A percentile compares a stretch with the other conserved stretches of the same genome.
Evolutionary conservation across 768 basidiomycete genomes (phyloP).

Genomic region (Amanita molliuscula): DNA sequence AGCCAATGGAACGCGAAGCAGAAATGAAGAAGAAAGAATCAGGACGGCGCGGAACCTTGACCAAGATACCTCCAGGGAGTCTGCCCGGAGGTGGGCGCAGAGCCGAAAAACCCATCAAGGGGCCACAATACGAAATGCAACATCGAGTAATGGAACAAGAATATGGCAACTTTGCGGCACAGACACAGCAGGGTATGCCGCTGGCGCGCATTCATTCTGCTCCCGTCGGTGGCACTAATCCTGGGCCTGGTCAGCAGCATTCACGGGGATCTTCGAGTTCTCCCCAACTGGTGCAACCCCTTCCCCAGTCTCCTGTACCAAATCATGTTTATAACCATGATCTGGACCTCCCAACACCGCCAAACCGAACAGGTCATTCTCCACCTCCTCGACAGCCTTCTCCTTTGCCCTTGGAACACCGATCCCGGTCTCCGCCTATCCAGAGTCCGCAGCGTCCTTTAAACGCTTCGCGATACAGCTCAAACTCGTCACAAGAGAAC

Average conservation of each 20-base stretch:
- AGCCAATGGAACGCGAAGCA: constrained; percentile 34
- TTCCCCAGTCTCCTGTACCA: constrained; percentile 17
- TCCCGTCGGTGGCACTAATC: constrained; percentile 13
- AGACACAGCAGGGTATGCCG: constrained; percentile 19
- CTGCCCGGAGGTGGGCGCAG: constrained; percentile 42
- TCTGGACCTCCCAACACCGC: constrained; percentile 32
- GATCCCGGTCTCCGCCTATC: constrained; percentile 48
- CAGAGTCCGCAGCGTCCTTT: constrained; percentile 22
- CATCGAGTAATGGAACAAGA: constrained; percentile 90
- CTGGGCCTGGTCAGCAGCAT: constrained; percentile 17
- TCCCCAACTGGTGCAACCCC: constrained; percentile 16
- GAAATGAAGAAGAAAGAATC: constrained; percentile 48
- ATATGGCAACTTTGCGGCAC: constrained; percentile 41
- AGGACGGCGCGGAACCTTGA: constrained; percentile 49
- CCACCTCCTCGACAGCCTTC: constrained; percentile 21
- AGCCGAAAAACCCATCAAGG: constrained; percentile 80
- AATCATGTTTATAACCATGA: constrained; percentile 31
- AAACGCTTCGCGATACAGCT: constrained; percentile 17
- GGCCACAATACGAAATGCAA: constrained; percentile 92
- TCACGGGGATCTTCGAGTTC: constrained; percentile 18
- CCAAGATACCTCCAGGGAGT: constrained; percentile 46
- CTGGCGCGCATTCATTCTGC: constrained; percentile 17
- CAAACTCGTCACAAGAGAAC: constrained; percentile 25
- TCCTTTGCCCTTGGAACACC: constrained; percentile 22
- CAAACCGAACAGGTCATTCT: constrained; percentile 20